phyloP scores from a whole-genome alignment of 495 filamentous ascomycete species.

The Tuber magnatum region DNA sequence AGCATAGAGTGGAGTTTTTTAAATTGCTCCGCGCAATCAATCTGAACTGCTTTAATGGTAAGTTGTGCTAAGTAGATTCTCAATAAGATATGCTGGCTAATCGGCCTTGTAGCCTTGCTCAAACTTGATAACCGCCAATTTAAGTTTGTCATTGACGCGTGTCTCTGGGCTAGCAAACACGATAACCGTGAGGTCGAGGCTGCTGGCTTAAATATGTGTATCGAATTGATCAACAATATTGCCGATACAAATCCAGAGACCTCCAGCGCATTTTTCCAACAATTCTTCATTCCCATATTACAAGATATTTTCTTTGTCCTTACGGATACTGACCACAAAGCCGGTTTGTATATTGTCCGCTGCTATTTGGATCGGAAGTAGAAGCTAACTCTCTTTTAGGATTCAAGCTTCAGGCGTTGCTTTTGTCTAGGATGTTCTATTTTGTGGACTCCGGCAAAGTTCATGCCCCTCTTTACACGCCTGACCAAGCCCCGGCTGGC shows the following conservation, averaged over 20 bases:
- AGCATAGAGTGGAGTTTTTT: conserved; percentile 98
- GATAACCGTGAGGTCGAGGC: conserved; percentile 97
- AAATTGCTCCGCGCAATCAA: conserved; percentile 93
- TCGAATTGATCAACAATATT: conserved; percentile 96
- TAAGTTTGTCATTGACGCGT: conserved; percentile 98
- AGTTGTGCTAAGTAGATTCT: conserved; percentile 2
- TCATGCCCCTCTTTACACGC: conserved; percentile 75
- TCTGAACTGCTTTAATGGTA: conserved; percentile 79
- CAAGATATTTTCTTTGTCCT: conserved; percentile 99
- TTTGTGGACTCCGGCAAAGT: conserved; percentile 78
- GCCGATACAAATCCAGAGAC: conserved; percentile 80
- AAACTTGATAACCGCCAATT: conserved; percentile 92
- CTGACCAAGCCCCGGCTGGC: conserved; percentile 71
- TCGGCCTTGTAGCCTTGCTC: conserved; percentile 57
- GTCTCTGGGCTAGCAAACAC: conserved; percentile 99
- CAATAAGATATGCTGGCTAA: conserved; percentile 11
- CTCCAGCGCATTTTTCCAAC: conserved; percentile 90
- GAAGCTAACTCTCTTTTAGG: conserved; percentile 45
- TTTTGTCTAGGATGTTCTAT: conserved; percentile 93
- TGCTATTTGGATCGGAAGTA: neutral
- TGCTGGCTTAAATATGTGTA: conserved; percentile 97
- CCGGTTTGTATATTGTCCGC: conserved; percentile 53
- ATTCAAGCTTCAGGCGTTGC: conserved; percentile 91
- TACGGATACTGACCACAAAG: conserved; percentile 96
- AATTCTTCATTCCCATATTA: conserved; percentile 88